A percentile compares a stretch with the other conserved stretches of the same genome.
These are phyloP conservation scores for Haplographium delicatum DNA, from an alignment of 495 filamentous ascomycete species.

Conservation along the genomic window DNA sequence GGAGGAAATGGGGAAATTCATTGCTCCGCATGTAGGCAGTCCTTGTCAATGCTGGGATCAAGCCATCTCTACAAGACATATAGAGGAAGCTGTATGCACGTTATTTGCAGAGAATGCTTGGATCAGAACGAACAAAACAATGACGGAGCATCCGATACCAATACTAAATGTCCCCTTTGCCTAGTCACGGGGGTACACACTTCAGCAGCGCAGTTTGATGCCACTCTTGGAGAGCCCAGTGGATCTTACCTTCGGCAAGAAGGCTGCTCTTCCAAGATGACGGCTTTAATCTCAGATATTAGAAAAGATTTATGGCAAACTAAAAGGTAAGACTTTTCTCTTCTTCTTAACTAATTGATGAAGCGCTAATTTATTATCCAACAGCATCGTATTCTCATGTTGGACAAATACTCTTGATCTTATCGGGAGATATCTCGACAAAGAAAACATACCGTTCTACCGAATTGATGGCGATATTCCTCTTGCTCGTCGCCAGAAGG, in stretches of 20 bases:
- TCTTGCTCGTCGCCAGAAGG: slow-evolving; percentile 24
- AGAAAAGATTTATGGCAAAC: not conserved
- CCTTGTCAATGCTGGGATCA: slow-evolving; percentile 4
- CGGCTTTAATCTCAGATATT: not conserved
- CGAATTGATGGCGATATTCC: slow-evolving; percentile 35
- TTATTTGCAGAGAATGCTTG: slow-evolving; percentile 10
- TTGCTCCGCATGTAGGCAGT: slow-evolving; percentile 10
- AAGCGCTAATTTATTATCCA: not conserved
- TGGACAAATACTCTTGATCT: slow-evolving; percentile 43
- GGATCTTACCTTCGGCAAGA: slow-evolving; percentile 5
- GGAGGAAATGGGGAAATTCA: slow-evolving; percentile 2
- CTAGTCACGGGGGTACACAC: not conserved
- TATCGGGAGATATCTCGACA: slow-evolving; percentile 23
- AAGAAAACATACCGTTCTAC: slow-evolving; percentile 25
- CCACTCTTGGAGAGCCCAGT: not conserved
- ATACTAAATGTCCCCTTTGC: not conserved
- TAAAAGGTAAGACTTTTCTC: not conserved
- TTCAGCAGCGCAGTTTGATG: not conserved
- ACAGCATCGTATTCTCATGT: slow-evolving; percentile 47
- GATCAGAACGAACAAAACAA: slow-evolving; percentile 1
- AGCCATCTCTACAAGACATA: slow-evolving; percentile 6
- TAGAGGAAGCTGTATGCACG: slow-evolving; percentile 3
- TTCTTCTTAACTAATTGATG: too few species aligned
- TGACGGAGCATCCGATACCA: not conserved
- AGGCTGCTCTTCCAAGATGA: slow-evolving; percentile 2